Percentiles rank a stretch among this genome's conserved stretches.
These are phyloP conservation scores for Diophrys appendiculata DNA, from an alignment of 73 alveolate genomes.

Conservation along the genomic window DNA sequence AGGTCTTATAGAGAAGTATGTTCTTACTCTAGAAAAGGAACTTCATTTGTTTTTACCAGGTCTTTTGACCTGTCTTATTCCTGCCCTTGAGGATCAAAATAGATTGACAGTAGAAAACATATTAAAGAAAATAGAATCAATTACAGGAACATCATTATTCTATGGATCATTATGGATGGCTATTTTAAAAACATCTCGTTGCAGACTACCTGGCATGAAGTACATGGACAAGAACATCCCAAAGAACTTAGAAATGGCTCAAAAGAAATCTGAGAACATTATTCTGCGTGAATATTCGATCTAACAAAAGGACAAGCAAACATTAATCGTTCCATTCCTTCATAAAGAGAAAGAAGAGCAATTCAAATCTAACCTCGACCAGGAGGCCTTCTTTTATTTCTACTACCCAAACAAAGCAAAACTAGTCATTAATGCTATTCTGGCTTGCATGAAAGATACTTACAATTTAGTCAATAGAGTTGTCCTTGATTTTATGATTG, in stretches of 20 bases:
- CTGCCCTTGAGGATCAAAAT: slow-evolving; percentile 83
- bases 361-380: too few species aligned
- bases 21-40: slow-evolving; percentile 72
- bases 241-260: slow-evolving; percentile 51
- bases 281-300: too few species aligned
- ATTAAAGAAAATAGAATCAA: slow-evolving; percentile 63
- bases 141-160: slow-evolving; percentile 69
- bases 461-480: slow-evolving; percentile 70
- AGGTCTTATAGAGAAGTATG: slow-evolving; percentile 66
- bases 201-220: slow-evolving; percentile 77
- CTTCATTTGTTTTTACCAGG: slow-evolving; percentile 75
- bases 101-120: slow-evolving; percentile 67
- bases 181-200: slow-evolving; percentile 71
- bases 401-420: slow-evolving; percentile 72
- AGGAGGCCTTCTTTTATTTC: slow-evolving; percentile 62
- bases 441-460: slow-evolving; percentile 69
- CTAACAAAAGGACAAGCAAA: too few species aligned
- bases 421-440: slow-evolving; percentile 70
- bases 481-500: slow-evolving; percentile 75
- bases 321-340: too few species aligned
- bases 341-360: too few species aligned
- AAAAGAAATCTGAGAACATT: neutral
- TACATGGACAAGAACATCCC: slow-evolving; percentile 79
- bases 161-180: slow-evolving; percentile 81
- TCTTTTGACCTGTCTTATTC: slow-evolving; percentile 74